Evolutionary conservation across 179 eudicot species (phyloP).

Genomic region (Amaranthus tricolor): DNA sequence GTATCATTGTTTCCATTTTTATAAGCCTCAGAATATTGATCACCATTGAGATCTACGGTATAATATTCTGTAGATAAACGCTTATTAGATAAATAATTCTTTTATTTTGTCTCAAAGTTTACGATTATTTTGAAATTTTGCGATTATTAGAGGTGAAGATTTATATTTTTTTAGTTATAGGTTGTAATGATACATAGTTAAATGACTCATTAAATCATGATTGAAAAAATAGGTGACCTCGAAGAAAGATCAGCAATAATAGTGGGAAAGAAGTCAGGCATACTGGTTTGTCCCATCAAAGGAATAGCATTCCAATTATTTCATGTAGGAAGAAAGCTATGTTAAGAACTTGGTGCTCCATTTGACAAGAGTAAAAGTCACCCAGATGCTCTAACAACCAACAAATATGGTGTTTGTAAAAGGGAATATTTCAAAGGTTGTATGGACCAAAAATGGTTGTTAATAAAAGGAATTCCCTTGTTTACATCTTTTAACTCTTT

Average conservation of each 20-base stretch:
- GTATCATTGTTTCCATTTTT: too few species aligned
- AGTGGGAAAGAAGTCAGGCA: constrained; percentile 33
- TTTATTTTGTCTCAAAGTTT: too few species aligned
- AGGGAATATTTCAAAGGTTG: constrained; percentile 31
- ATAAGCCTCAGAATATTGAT: too few species aligned
- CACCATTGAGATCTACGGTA: too few species aligned
- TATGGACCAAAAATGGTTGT: constrained; percentile 31
- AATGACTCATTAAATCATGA: too few species aligned
- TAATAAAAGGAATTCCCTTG: constrained; percentile 44
- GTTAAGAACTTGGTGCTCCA: constrained; percentile 29
- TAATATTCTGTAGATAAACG: too few species aligned
- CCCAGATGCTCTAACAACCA: constrained; percentile 40
- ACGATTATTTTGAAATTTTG: too few species aligned
- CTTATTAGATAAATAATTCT: too few species aligned
- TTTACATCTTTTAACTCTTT: constrained; percentile 39
- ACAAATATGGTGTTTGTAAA: constrained; percentile 31
- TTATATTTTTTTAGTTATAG: background rate
- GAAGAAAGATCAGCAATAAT: constrained; percentile 45
- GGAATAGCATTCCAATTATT: constrained; percentile 37
- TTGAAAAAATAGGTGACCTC: constrained; percentile 46
- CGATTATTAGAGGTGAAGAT: constrained; percentile 13
- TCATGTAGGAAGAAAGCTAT: constrained; percentile 37
- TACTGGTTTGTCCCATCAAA: constrained; percentile 35
- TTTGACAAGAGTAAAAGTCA: constrained; percentile 38
- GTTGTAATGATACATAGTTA: too few species aligned